Conservation (phyloP, 2,329 filamentous ascomycete species). For the Penicillium sp. region DNA sequence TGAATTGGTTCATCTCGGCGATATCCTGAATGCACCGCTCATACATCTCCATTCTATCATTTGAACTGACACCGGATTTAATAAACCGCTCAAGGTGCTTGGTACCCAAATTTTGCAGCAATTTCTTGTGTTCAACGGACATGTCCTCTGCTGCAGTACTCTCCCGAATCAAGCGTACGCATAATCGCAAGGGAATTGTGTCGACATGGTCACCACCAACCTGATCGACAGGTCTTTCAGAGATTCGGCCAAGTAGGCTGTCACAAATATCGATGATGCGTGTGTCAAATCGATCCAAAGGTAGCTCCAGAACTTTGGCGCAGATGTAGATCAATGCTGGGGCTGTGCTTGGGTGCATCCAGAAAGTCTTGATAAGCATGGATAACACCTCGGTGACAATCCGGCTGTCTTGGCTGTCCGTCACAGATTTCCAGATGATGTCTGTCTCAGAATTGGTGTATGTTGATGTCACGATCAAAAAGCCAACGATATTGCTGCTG, state of each 20-base stretch:
- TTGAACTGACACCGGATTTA: conserved; percentile 52
- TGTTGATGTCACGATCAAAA: conserved; percentile 74
- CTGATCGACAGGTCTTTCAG: conserved; percentile 32
- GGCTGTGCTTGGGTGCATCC: conserved; percentile 42
- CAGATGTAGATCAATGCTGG: conserved; percentile 64
- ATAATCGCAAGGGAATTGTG: conserved; percentile 53
- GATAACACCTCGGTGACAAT: conserved; percentile 76
- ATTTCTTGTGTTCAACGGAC: conserved; percentile 57
- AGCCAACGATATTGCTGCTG: conserved; percentile 81
- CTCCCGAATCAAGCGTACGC: conserved; percentile 70
- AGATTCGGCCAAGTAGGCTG: conserved; percentile 53
- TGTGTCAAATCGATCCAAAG: conserved; percentile 62
- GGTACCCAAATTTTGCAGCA: conserved; percentile 65
- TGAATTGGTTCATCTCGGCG: conserved; percentile 59
- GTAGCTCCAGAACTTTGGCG: conserved; percentile 66
- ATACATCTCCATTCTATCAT: conserved; percentile 64
- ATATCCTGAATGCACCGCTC: conserved; percentile 69
- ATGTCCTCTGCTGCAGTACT: conserved; percentile 60
- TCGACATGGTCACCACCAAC: conserved; percentile 32
- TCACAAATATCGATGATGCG: conserved; percentile 64
- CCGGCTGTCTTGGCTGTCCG: conserved; percentile 76
- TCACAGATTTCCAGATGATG: conserved; percentile 79
- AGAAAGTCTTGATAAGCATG: conserved; percentile 58
- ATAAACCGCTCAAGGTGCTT: conserved; percentile 64
- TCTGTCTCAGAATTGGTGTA: conserved; percentile 74